These are phyloP conservation scores for Colletotrichum horii DNA, from an alignment of 2,329 filamentous ascomycete species.

Conservation along the genomic window DNA sequence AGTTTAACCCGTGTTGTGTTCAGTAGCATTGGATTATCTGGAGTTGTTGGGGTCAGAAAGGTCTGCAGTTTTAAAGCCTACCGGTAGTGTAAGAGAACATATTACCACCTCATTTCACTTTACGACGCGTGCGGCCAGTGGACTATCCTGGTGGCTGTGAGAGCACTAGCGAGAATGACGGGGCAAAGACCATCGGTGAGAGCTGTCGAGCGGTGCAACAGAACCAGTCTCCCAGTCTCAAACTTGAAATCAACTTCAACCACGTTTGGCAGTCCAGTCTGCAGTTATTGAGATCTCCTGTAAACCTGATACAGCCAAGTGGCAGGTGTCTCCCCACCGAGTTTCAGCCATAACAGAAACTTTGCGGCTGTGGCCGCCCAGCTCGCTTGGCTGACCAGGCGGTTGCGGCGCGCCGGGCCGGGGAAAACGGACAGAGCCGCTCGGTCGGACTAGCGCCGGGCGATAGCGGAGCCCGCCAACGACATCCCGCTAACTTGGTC, in stretches of 20 bases:
- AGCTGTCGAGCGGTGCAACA: not conserved
- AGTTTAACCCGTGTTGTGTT: not conserved
- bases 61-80: not conserved
- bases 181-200: not conserved
- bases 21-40: not conserved
- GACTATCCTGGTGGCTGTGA: not conserved
- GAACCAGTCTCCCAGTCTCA: not conserved
- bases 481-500: not conserved
- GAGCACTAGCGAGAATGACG: not conserved
- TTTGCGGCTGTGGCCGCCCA: not conserved
- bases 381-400: not conserved
- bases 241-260: not conserved
- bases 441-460: not conserved
- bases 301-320: not conserved
- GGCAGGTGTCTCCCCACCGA: not conserved
- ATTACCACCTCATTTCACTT: not conserved
- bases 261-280: not conserved
- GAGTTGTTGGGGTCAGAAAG: not conserved
- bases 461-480: conserved; percentile 11
- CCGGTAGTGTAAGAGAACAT: not conserved
- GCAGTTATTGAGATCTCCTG: not conserved
- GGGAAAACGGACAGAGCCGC: not conserved
- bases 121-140: not conserved
- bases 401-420: not conserved
- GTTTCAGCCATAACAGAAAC: not conserved